Percentiles rank a stretch among this genome's conserved stretches.
Evolutionary conservation across 2,329 filamentous ascomycete genomes (phyloP).

Genomic region (Penicillium sp.): DNA sequence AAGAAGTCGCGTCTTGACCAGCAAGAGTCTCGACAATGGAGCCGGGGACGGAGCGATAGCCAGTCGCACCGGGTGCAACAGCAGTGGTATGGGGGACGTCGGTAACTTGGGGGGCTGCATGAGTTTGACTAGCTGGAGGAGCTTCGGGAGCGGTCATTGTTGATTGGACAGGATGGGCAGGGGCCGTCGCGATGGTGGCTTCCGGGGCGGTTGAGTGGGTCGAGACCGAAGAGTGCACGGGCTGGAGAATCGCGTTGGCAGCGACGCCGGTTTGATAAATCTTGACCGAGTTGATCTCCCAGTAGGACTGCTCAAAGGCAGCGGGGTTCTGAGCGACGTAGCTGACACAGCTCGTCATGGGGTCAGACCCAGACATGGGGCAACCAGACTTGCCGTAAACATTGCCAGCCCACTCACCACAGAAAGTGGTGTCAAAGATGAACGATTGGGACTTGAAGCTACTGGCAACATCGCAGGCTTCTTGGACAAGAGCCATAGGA

Average conservation of each 20-base stretch:
- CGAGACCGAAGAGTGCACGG: conserved; percentile 1
- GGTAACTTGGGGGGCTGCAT: not conserved
- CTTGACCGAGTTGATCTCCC: conserved; percentile 67
- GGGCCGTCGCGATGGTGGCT: not conserved
- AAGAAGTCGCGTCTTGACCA: not conserved
- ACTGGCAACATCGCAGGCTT: conserved; percentile 36
- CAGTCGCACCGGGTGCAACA: not conserved
- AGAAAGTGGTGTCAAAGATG: conserved; percentile 50
- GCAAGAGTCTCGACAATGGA: not conserved
- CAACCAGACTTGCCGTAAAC: conserved; percentile 47
- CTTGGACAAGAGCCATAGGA: conserved; percentile 41
- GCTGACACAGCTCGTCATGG: conserved; percentile 62
- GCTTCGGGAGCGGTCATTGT: too few relatives aligned
- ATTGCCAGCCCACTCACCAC: conserved; percentile 50
- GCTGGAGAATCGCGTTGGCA: conserved; percentile 1
- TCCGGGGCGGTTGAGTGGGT: conserved; percentile 1
- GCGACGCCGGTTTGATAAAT: conserved; percentile 46
- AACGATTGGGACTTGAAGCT: conserved; percentile 40
- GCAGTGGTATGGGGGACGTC: not conserved
- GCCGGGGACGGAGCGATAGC: not conserved
- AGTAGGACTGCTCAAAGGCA: conserved; percentile 68
- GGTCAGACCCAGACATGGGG: conserved; percentile 50
- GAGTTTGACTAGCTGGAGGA: not conserved
- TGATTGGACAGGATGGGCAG: too few relatives aligned
- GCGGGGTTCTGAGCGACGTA: conserved; percentile 66